phyloP scores from a whole-genome alignment of 2,329 filamentous ascomycete species.

The Xylariaceae sp. region DNA sequence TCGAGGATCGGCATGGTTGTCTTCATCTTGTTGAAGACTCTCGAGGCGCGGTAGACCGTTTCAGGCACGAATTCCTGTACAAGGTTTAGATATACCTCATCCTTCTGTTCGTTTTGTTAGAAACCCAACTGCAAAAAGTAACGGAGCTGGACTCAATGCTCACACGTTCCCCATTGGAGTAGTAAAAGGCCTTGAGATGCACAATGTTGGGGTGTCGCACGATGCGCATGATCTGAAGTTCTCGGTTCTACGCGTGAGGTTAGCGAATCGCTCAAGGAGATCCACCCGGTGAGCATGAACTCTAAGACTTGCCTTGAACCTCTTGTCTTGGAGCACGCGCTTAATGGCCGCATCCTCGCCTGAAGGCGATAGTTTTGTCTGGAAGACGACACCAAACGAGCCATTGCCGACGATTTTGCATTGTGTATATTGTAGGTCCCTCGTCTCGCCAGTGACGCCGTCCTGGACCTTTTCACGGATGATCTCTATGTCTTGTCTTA shows the following conservation, averaged over 20 bases:
- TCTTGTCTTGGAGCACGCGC: conserved; percentile 96
- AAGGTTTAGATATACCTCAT: conserved; percentile 97
- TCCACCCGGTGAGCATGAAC: neutral
- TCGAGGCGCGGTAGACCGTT: conserved; percentile 94
- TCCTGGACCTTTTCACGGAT: conserved; percentile 99
- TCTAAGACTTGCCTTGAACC: conserved; percentile 75
- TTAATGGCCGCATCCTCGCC: conserved; percentile 99
- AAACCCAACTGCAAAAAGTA: neutral
- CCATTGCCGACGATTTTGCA: conserved; percentile 99
- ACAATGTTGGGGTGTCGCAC: conserved; percentile 98
- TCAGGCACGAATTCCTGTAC: conserved; percentile 98
- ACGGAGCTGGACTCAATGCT: conserved; percentile 23
- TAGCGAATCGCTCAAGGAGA: conserved; percentile 12
- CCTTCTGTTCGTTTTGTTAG: conserved; percentile 56
- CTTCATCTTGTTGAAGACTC: conserved; percentile 99
- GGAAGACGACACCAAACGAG: conserved; percentile 97
- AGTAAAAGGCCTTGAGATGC: conserved; percentile 98
- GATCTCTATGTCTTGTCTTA: conserved; percentile 60
- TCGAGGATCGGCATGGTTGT: conserved; percentile 98
- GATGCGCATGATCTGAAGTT: conserved; percentile 99
- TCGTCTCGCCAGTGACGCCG: conserved; percentile 91
- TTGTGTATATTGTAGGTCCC: conserved; percentile 96
- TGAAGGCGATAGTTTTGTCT: conserved; percentile 96
- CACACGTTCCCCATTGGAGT: conserved; percentile 97
- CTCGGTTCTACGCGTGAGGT: conserved; percentile 69